A percentile compares a stretch with the other conserved stretches of the same genome.
Evolutionary conservation across 2,329 filamentous ascomycete species (phyloP).

Genomic region (Orbilia blumenaviensis): DNA sequence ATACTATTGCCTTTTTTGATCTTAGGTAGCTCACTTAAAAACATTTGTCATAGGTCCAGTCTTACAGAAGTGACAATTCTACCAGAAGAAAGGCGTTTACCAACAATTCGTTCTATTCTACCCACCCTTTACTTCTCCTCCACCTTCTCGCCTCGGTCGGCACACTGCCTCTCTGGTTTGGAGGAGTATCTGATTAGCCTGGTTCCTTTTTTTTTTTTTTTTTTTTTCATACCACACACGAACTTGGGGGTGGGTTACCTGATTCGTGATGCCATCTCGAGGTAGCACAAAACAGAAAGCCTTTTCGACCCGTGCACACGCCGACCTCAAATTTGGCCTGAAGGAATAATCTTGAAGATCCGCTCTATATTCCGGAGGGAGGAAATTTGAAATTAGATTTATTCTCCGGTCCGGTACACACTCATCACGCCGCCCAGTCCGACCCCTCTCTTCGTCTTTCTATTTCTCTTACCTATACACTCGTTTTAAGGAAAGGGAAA

Average conservation of each 20-base stretch:
- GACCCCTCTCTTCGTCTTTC: slow-evolving; percentile 2
- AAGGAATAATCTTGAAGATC: slow-evolving; percentile 32
- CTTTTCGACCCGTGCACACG: slow-evolving; percentile 17
- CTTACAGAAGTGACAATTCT: slow-evolving; percentile 29
- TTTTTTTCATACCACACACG: slow-evolving; percentile 7
- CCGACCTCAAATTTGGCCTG: slow-evolving; percentile 11
- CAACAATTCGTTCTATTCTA: slow-evolving; percentile 13
- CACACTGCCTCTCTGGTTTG: slow-evolving; percentile 3
- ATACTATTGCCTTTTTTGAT: slow-evolving; percentile 8
- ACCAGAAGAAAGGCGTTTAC: slow-evolving; percentile 15
- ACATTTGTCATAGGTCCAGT: slow-evolving; percentile 50
- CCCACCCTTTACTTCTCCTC: slow-evolving; percentile 1
- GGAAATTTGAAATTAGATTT: slow-evolving; percentile 38
- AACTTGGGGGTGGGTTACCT: slow-evolving; percentile 23
- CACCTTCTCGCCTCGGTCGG: slow-evolving; percentile 11
- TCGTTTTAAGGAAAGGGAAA: slow-evolving; percentile 17
- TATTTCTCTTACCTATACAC: background rate
- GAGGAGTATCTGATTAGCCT: background rate
- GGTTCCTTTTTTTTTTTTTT: background rate
- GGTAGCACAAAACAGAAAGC: slow-evolving; percentile 47
- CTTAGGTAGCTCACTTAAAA: slow-evolving; percentile 33
- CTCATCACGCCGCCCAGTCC: slow-evolving; percentile 23
- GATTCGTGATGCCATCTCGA: slow-evolving; percentile 45
- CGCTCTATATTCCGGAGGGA: slow-evolving; percentile 4
- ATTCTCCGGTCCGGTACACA: slow-evolving; percentile 28